Percentiles rank a stretch among this genome's conserved stretches.
Conservation (phyloP, 768 basidiomycete genomes). For the Russula olivacea region DNA sequence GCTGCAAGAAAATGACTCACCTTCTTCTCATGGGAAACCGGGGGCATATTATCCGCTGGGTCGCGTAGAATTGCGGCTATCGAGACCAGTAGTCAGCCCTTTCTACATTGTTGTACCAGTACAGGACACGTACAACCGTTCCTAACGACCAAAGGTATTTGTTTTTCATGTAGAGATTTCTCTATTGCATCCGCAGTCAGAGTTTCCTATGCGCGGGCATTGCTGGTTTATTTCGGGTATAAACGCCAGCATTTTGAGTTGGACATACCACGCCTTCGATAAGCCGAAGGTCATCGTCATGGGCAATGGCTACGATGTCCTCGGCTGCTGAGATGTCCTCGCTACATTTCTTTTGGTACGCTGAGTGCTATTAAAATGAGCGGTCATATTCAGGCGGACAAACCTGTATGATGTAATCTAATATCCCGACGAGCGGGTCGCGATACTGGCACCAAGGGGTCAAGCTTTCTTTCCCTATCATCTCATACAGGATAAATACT, state of each 20-base stretch:
- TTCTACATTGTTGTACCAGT: background rate
- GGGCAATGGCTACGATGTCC: conserved; percentile 12
- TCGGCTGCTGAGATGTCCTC: too few species aligned
- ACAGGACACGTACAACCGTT: conserved; percentile 1
- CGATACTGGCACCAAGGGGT: background rate
- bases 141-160: background rate
- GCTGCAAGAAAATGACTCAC: background rate
- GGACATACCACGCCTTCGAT: too few species aligned
- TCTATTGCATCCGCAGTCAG: conserved; percentile 1
- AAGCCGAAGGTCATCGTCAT: conserved; percentile 11
- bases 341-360: too few species aligned
- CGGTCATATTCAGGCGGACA: background rate
- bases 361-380: background rate
- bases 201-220: background rate
- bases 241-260: background rate
- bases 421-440: conserved; percentile 11
- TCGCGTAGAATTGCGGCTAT: conserved; percentile 2
- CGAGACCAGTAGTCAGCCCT: background rate
- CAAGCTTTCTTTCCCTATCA: too few species aligned
- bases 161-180: background rate
- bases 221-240: background rate
- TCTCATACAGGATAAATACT: background rate
- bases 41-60: background rate
- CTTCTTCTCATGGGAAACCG: background rate
- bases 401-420: conserved; percentile 15